Conservation (phyloP, 2,329 filamentous ascomycete genomes). For the Neopestalotiopsis sp. region DNA sequence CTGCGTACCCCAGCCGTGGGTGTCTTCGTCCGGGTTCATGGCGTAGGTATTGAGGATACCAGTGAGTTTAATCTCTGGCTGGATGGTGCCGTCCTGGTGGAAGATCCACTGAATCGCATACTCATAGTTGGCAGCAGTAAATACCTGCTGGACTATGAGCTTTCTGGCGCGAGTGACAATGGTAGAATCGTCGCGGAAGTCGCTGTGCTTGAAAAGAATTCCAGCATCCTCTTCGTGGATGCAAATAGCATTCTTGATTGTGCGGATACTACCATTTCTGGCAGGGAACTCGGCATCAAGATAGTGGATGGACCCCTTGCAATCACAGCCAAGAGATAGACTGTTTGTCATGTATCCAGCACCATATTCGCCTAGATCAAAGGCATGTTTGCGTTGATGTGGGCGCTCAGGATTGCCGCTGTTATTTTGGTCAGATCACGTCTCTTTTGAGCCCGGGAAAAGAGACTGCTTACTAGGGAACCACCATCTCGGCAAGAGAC, state of each 20-base stretch:
- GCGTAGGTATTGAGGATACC: conserved; percentile 92
- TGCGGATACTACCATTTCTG: conserved; percentile 73
- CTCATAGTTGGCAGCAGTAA: conserved; percentile 96
- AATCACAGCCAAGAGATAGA: conserved; percentile 78
- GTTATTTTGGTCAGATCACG: neutral
- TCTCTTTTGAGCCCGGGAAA: neutral
- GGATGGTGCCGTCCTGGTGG: conserved; percentile 82
- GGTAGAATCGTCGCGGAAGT: conserved; percentile 88
- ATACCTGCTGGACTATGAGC: conserved; percentile 87
- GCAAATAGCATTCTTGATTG: conserved; percentile 93
- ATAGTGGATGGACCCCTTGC: conserved; percentile 91
- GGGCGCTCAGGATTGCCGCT: conserved; percentile 78
- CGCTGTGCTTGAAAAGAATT: conserved; percentile 92
- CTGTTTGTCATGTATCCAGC: conserved; percentile 86
- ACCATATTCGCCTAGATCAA: conserved; percentile 82
- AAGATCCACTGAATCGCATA: conserved; percentile 61
- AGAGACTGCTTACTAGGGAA: conserved; percentile 67
- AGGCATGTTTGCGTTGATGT: conserved; percentile 82
- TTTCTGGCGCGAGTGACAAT: conserved; percentile 88
- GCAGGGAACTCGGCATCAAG: conserved; percentile 88
- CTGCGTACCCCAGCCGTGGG: conserved; percentile 87
- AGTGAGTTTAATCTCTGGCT: conserved; percentile 89
- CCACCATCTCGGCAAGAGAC: conserved; percentile 92
- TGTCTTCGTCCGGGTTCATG: conserved; percentile 80
- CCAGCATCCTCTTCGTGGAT: conserved; percentile 94